Percentiles rank a stretch among this genome's conserved stretches.
These are phyloP conservation scores for Escallonia herrerae DNA, from an alignment of 129 eudicot species.

Conservation along the genomic window DNA sequence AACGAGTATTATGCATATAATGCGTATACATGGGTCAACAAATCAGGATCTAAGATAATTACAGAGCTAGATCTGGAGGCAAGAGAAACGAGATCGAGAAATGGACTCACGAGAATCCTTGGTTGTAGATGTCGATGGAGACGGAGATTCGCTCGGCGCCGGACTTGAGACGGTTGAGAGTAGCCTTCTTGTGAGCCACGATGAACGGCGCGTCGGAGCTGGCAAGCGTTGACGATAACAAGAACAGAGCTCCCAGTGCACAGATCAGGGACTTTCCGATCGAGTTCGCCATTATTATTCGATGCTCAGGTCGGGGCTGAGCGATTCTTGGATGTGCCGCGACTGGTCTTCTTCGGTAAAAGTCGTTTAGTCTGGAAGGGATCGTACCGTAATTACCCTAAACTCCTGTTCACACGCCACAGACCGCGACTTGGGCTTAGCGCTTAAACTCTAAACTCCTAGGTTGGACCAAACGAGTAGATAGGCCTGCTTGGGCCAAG, in stretches of 20 bases:
- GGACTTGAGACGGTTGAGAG: slow-evolving; percentile 67
- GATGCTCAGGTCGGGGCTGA: background rate
- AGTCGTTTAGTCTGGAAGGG: background rate
- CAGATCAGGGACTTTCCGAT: slow-evolving; percentile 28
- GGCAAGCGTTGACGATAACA: slow-evolving; percentile 19
- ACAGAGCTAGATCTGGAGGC: background rate
- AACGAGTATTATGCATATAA: no score
- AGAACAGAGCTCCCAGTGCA: slow-evolving; percentile 15
- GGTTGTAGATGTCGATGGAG: slow-evolving; percentile 67
- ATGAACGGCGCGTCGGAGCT: slow-evolving; percentile 70
- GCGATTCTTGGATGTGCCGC: background rate
- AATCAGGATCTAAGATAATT: no score
- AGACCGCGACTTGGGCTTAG: no score
- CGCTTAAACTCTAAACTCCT: no score
- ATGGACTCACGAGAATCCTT: slow-evolving; percentile 68
- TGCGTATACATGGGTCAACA: no score
- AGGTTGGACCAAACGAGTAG: no score
- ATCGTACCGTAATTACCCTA: background rate
- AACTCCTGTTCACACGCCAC: background rate
- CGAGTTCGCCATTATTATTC: slow-evolving; percentile 24
- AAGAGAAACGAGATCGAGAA: background rate
- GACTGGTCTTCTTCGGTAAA: background rate
- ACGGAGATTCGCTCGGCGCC: slow-evolving; percentile 70
- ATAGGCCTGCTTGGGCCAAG: no score
- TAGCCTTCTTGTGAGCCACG: slow-evolving; percentile 87